Evolutionary conservation across 2,329 filamentous ascomycete genomes (phyloP).

Genomic region (Aaosphaeria arxii): DNA sequence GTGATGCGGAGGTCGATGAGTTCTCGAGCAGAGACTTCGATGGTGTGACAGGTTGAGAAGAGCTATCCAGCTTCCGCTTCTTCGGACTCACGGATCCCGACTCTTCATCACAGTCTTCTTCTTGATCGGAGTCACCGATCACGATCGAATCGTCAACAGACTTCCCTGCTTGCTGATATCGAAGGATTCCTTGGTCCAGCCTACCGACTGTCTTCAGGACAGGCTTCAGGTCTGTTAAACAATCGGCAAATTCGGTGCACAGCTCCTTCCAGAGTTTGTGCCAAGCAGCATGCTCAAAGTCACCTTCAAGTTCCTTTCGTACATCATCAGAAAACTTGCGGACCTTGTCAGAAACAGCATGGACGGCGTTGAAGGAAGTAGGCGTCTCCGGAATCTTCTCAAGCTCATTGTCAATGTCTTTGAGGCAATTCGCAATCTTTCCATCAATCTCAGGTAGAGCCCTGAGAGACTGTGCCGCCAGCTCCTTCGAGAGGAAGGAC

Average conservation of each 20-base stretch:
- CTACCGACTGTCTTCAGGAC: neutral
- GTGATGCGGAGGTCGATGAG: too few relatives aligned
- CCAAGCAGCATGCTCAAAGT: constrained; percentile 38
- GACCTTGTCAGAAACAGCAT: constrained; percentile 62
- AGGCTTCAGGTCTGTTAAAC: neutral
- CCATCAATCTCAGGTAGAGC: constrained; percentile 43
- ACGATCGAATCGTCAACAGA: constrained; percentile 13
- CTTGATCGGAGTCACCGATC: constrained; percentile 9
- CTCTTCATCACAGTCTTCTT: constrained; percentile 5
- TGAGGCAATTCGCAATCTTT: constrained; percentile 47
- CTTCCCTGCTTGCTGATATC: constrained; percentile 2
- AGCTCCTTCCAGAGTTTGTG: constrained; percentile 44
- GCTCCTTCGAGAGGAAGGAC: constrained; percentile 44
- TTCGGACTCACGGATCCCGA: constrained; percentile 15
- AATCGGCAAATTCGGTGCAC: constrained; percentile 27
- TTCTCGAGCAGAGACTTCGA: too few relatives aligned
- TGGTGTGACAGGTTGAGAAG: too few relatives aligned
- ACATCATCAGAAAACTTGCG: constrained; percentile 54
- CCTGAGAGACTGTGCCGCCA: constrained; percentile 43
- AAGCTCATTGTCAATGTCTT: constrained; percentile 55
- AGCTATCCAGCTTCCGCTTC: constrained; percentile 23
- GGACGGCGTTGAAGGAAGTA: constrained; percentile 61
- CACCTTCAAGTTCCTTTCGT: constrained; percentile 53
- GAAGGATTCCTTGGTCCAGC: neutral
- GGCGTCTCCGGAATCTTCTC: constrained; percentile 59